Conservation (phyloP, 495 filamentous ascomycete genomes). For the Astrocystis sublimbata region DNA sequence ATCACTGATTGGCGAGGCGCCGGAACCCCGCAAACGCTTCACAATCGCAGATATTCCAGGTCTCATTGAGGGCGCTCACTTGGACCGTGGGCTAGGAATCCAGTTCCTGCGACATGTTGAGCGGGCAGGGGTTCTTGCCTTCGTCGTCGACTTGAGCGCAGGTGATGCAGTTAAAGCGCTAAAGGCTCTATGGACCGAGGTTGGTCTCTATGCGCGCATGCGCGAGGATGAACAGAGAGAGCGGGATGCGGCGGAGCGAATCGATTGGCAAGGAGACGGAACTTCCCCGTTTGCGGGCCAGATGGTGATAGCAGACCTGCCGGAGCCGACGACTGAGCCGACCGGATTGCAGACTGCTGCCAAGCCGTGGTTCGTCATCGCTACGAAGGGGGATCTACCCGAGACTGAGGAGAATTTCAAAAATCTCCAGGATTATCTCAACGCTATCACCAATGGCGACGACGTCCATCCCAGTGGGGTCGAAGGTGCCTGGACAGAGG, state of each 20-base stretch:
- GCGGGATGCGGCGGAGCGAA: conserved; percentile 46
- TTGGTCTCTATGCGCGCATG: conserved; percentile 80
- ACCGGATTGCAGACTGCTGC: conserved; percentile 65
- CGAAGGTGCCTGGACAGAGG: conserved; percentile 64
- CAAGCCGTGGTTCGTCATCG: conserved; percentile 97
- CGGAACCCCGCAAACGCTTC: conserved; percentile 67
- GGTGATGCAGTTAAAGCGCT: conserved; percentile 78
- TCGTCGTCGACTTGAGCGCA: conserved; percentile 83
- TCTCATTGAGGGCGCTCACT: conserved; percentile 83
- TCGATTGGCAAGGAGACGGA: conserved; percentile 43
- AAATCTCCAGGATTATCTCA: conserved; percentile 66
- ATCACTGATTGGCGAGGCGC: conserved; percentile 19
- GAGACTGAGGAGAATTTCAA: conserved; percentile 76
- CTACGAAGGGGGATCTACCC: conserved; percentile 87
- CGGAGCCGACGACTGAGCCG: conserved; percentile 24
- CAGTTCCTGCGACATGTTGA: conserved; percentile 94
- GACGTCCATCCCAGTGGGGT: conserved; percentile 71
- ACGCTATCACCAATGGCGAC: conserved; percentile 56
- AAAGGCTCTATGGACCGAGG: conserved; percentile 82
- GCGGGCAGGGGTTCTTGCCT: conserved; percentile 86
- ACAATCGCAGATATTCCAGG: conserved; percentile 97
- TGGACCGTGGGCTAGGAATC: conserved; percentile 87
- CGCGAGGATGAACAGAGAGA: conserved; percentile 60
- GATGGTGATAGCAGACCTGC: conserved; percentile 39
- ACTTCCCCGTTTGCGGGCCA: conserved; percentile 24